Conservation (phyloP, 2,329 filamentous ascomycete species). For the Fusarium sp. region DNA sequence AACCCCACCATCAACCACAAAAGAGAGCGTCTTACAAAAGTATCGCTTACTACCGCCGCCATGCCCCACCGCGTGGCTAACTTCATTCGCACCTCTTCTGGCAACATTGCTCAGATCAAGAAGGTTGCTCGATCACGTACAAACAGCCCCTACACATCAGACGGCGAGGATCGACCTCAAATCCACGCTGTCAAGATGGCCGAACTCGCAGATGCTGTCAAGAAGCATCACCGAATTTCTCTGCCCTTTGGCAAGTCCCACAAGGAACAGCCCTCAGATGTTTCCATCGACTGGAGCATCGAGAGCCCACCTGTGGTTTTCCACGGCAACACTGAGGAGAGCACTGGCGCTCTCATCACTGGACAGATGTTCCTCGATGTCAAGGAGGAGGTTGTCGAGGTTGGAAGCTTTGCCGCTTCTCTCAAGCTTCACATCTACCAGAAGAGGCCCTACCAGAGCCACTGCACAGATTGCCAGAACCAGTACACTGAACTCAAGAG, state of each 20-base stretch:
- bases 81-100: constrained; percentile 65
- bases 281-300: constrained; percentile 65
- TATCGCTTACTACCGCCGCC: constrained; percentile 36
- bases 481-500: constrained; percentile 77
- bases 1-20: constrained; percentile 12
- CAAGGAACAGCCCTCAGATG: constrained; percentile 53
- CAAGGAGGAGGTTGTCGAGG: constrained; percentile 68
- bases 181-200: constrained; percentile 48
- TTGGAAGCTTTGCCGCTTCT: constrained; percentile 77
- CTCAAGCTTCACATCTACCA: constrained; percentile 76
- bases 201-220: constrained; percentile 49
- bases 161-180: constrained; percentile 46
- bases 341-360: constrained; percentile 84
- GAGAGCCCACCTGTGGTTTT: constrained; percentile 90
- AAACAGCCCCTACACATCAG: constrained; percentile 47
- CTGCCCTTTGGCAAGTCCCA: constrained; percentile 54
- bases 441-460: constrained; percentile 81
- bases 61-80: constrained; percentile 67
- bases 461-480: constrained; percentile 79
- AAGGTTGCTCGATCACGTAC: constrained; percentile 47
- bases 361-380: constrained; percentile 81
- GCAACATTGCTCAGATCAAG: constrained; percentile 61
- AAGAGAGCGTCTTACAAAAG: constrained; percentile 25
- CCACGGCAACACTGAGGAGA: constrained; percentile 77
- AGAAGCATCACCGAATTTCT: constrained; percentile 54